Base-by-base conservation (phyloP, 768 basidiomycete genomes). In the Chalciporus sphaerocephalus region DNA sequence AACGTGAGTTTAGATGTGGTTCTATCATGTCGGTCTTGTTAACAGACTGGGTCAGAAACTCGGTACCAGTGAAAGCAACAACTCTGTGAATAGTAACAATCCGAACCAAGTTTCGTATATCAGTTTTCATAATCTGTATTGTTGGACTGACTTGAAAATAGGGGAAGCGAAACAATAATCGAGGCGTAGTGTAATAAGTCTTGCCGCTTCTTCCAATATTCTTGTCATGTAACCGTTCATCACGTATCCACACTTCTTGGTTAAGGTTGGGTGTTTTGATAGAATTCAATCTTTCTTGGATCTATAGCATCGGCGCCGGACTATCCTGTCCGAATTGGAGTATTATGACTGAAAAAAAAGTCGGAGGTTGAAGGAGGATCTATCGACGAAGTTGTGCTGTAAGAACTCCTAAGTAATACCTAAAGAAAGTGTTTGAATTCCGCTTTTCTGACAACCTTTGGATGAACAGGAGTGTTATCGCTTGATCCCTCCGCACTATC, bases 401-500 rank as follows among this genome's bases (percentile, higher is more conserved):
- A n/a, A n/a, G n/a, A n/a, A n/a, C n/a, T n/a, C n/a, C n/a, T n/a
- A n/a, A n/a, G n/a, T n/a, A n/a, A n/a, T n/a, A n/a, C n/a, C n/a
- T n/a, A n/a, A n/a, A n/a, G n/a, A n/a, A n/a, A n/a, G n/a, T n/a
- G n/a, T n/a, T n/a, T n/a, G n/a, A n/a, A n/a, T n/a, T n/a, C n/a
- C n/a, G n/a, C n/a, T n/a, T n/a, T n/a, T n/a, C n/a, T n/a, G n/a
- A n/a, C n/a, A n/a, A n/a, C n/a, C n/a, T n/a, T n/a, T n/a, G n/a
- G n/a, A 33, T 42, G 47, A 36, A 65, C 50, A 13, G 59, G 62
- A 35, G 58, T 48, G 17, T 30, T 27, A 22, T 61, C 51, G 17
- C 32, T 46, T 3, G 37, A 46, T 3, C 62, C 57, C 35, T 68
- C 62, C 22, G 25, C 16, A 18, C 45, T 15, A 16, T 32, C 33